Percentiles rank a stretch among this genome's conserved stretches.
These are phyloP conservation scores for Aspergillus proliferans DNA, from an alignment of 2,329 filamentous ascomycete species.

Conservation along the genomic window DNA sequence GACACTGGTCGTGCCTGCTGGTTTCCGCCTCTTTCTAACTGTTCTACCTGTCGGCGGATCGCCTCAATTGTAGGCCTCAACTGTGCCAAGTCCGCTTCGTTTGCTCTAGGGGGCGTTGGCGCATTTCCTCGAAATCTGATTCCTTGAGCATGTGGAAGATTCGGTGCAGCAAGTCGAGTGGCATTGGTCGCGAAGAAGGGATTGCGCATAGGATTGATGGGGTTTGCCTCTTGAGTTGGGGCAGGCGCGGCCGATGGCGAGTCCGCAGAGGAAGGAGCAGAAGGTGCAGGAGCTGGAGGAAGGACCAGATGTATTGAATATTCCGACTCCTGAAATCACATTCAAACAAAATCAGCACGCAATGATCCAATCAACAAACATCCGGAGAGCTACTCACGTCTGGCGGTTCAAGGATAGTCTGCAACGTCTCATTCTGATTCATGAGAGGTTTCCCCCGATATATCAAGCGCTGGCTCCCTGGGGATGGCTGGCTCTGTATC, in stretches of 20 bases:
- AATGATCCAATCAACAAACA: background rate
- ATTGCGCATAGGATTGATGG: slow-evolving; percentile 7
- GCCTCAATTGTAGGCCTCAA: slow-evolving; percentile 17
- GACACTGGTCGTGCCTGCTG: background rate
- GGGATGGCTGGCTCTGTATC: slow-evolving; percentile 42
- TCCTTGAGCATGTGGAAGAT: slow-evolving; percentile 2
- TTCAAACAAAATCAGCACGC: background rate
- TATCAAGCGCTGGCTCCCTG: slow-evolving; percentile 51
- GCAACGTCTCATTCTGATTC: slow-evolving; percentile 44
- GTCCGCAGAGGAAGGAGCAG: slow-evolving; percentile 6
- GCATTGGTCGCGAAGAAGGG: slow-evolving; percentile 3
- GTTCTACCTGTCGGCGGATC: slow-evolving; percentile 16
- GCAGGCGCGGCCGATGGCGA: slow-evolving; percentile 1
- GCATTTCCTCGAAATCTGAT: slow-evolving; percentile 3
- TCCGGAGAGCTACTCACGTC: slow-evolving; percentile 36
- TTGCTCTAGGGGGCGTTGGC: slow-evolving; percentile 2
- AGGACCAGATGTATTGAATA: slow-evolving; percentile 38
- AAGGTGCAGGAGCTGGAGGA: slow-evolving; percentile 28
- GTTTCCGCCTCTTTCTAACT: slow-evolving; percentile 8
- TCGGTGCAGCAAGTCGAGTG: slow-evolving; percentile 3
- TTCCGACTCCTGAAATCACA: slow-evolving; percentile 15
- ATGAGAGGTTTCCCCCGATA: slow-evolving; percentile 51
- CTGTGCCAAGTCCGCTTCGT: slow-evolving; percentile 14
- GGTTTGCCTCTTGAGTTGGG: slow-evolving; percentile 3
- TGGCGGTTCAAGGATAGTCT: slow-evolving; percentile 45